Evolutionary conservation across 2,329 filamentous ascomycete genomes (phyloP).

Genomic region (Aureobasidium melanogenum): DNA sequence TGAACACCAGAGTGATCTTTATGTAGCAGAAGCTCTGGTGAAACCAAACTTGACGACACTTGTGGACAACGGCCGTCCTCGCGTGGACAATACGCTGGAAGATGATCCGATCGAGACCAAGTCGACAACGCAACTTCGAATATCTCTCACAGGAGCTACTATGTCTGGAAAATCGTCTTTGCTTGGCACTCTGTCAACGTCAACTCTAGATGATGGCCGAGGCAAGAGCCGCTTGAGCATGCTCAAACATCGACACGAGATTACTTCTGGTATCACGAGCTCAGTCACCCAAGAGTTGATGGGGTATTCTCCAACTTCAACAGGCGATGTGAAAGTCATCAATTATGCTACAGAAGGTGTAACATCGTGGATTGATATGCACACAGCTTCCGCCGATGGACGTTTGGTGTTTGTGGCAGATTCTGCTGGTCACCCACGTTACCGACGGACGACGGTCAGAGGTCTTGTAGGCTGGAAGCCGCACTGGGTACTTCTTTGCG

Average conservation of each 20-base stretch:
- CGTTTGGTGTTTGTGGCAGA: slow-evolving; percentile 84
- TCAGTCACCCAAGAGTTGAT: slow-evolving; percentile 91
- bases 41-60: slow-evolving; percentile 48
- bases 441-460: slow-evolving; percentile 77
- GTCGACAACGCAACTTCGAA: slow-evolving; percentile 62
- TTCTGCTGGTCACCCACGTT: slow-evolving; percentile 83
- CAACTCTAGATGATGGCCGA: slow-evolving; percentile 80
- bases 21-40: slow-evolving; percentile 87
- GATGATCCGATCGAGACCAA: background rate
- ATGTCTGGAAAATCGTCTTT: slow-evolving; percentile 89
- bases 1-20: slow-evolving; percentile 46
- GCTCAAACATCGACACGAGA: slow-evolving; percentile 87
- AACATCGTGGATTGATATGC: slow-evolving; percentile 90
- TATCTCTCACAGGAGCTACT: slow-evolving; percentile 82
- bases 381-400: slow-evolving; percentile 63
- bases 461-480: slow-evolving; percentile 93
- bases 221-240: slow-evolving; percentile 83
- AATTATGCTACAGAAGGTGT: slow-evolving; percentile 85
- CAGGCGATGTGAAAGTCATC: slow-evolving; percentile 44
- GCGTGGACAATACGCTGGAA: background rate
- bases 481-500: slow-evolving; percentile 84
- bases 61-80: background rate
- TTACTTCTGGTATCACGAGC: slow-evolving; percentile 83
- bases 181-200: slow-evolving; percentile 78
- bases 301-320: slow-evolving; percentile 52